Evolutionary conservation across 208 protist species (phyloP), one percentile per base, ranked within the genome.

Genomic region (Leishmania arabica): DNA sequence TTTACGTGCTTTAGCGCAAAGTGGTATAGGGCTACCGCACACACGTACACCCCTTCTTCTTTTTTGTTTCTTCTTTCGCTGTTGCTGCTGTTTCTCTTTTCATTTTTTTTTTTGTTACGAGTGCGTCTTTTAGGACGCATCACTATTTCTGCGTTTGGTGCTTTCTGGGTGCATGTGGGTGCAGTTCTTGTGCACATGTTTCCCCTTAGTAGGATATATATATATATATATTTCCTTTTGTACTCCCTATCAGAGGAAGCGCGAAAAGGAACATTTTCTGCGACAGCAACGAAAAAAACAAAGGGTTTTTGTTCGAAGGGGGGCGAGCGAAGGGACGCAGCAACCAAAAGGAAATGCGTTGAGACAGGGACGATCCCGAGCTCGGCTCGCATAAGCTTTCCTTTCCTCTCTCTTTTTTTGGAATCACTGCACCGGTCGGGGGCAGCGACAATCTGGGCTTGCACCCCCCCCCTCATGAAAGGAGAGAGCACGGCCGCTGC

Each of bases 11-110:
- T 27, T 21, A 21, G 74, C 74, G 68, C 27, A 9, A 56, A 58
- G 54, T 77, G 66, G 17, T 24, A 45, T 15, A 47, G 15, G 15
- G 51, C 51, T 19, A 19, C 51, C 8, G 60, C 60, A 19, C 13
- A 62, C 66, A 31, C 54, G 13, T 69, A n/a, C 11, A 51, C 49
- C 71, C 60, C 58, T 75, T 64, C 17, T 75, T 74, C 73, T 62
- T 66, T 60, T 60, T 75, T 71, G 0, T 78, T 79, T 77, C 53
- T 66, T 83, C 7, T 49, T 68, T 76, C 73, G 27, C 19, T 37
- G 15, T 53, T 17, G 11, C 19, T 54, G 24, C 37, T 17, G 9
- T 24, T 53, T 9, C 3, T 45, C 24, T 15, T 37, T 56, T n/a
- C 40, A 8, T 65, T 47, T 64, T 66, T 65, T 47, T 64, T 66